Evolutionary conservation across 176 grass and related monocot species (phyloP).

Genomic region (Alloteropsis semialata): DNA sequence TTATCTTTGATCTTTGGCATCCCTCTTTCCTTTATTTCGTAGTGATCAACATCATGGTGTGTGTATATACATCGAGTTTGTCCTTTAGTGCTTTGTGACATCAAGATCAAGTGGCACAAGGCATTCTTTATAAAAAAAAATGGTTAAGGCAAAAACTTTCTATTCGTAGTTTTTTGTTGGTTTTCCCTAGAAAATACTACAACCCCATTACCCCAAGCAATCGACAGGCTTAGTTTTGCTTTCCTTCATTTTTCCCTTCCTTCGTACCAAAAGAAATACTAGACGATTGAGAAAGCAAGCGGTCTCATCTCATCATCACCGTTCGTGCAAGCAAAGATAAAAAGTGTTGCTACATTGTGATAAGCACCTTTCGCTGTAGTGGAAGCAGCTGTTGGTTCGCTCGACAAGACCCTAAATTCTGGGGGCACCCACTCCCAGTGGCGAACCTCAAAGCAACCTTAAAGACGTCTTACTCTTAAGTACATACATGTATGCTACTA

Average conservation of each 20-base stretch:
- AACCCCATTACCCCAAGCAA: not conserved
- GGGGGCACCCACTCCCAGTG: not conserved
- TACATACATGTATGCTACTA: not conserved
- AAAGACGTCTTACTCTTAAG: not conserved
- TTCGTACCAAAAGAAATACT: not conserved
- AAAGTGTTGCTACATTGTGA: not conserved
- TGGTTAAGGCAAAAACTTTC: not conserved
- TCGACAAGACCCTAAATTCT: constrained; percentile 37
- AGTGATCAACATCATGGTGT: constrained; percentile 20
- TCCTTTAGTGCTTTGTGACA: constrained; percentile 5
- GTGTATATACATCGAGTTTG: not conserved
- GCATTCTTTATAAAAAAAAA: too few species aligned
- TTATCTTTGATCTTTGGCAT: not conserved
- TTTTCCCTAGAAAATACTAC: not conserved
- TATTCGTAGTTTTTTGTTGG: not conserved
- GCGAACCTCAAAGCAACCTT: not conserved
- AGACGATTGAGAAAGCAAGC: not conserved
- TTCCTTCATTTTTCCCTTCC: not conserved
- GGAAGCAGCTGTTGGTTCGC: constrained; percentile 8
- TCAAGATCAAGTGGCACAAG: not conserved
- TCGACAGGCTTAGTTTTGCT: not conserved
- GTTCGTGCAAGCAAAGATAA: constrained; percentile 23
- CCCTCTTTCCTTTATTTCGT: not conserved
- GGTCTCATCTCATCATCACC: constrained; percentile 14
- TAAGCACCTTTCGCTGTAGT: not conserved